Percentiles rank a stretch among this genome's conserved stretches.
phyloP scores from a whole-genome alignment of 441 rosid species.

The Manihot esculenta region DNA sequence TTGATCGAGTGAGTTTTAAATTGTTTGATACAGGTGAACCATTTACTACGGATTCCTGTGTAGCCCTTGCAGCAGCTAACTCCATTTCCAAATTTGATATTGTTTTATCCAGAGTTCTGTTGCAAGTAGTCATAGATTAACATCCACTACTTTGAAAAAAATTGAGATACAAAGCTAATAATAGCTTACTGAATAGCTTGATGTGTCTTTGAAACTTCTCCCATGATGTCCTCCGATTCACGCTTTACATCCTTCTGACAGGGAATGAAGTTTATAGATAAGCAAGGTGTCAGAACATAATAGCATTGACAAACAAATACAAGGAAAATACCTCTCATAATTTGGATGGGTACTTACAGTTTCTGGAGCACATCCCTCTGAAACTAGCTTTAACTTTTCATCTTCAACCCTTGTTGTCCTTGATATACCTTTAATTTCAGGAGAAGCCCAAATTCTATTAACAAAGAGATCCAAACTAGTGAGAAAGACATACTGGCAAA shows the following conservation, averaged over 20 bases:
- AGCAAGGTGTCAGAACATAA: constrained; percentile 2
- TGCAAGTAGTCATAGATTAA: constrained; percentile 22
- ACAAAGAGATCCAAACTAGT: constrained; percentile 22
- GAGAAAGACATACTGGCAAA: constrained; percentile 7
- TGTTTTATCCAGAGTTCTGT: constrained; percentile 78
- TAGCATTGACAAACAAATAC: not conserved
- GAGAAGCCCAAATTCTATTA: constrained; percentile 74
- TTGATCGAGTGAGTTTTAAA: constrained; percentile 46
- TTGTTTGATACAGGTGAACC: constrained; percentile 79
- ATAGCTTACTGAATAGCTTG: constrained; percentile 68
- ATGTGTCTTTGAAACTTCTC: constrained; percentile 75
- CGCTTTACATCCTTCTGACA: constrained; percentile 52
- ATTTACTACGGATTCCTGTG: constrained; percentile 76
- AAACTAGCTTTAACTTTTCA: constrained; percentile 49
- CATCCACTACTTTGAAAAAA: not conserved
- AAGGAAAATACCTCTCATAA: constrained; percentile 9
- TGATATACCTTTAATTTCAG: constrained; percentile 58
- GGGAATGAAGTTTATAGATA: constrained; percentile 13
- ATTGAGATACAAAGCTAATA: not conserved
- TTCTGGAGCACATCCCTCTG: constrained; percentile 70
- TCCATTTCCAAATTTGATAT: constrained; percentile 83
- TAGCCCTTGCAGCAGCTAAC: constrained; percentile 75
- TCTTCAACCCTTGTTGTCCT: constrained; percentile 38
- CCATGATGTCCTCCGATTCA: constrained; percentile 50
- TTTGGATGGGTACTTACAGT: constrained; percentile 43